A percentile compares a stretch with the other conserved stretches of the same genome.
Conservation (phyloP, 1,284 basidiomycete genomes). For the Rhodotorula sp. region DNA sequence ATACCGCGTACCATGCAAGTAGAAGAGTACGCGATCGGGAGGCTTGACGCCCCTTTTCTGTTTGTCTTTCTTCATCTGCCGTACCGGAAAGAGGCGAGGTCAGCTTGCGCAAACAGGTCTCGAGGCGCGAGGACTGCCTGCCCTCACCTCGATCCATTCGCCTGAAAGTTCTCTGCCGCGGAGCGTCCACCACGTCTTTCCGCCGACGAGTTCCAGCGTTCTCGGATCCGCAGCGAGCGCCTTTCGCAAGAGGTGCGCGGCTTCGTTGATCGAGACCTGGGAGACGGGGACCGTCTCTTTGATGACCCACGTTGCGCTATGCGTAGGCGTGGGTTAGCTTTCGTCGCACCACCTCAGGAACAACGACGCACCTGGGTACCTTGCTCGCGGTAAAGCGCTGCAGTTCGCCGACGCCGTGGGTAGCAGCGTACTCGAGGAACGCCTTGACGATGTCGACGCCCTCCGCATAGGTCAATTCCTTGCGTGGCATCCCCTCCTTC, state of each 20-base stretch:
- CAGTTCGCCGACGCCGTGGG: conserved; percentile 49
- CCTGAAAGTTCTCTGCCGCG: conserved; percentile 42
- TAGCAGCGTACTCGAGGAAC: conserved; percentile 40
- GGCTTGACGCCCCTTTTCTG: conserved; percentile 40
- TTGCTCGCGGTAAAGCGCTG: conserved; percentile 52
- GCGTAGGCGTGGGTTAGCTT: not conserved
- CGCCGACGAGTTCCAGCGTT: conserved; percentile 47
- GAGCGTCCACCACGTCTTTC: conserved; percentile 42
- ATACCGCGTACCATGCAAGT: conserved; percentile 24
- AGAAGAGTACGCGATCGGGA: conserved; percentile 21
- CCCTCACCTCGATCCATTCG: conserved; percentile 47
- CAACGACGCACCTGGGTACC: conserved; percentile 42
- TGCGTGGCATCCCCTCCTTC: conserved; percentile 29
- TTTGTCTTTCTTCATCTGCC: conserved; percentile 52
- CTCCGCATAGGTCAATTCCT: conserved; percentile 41
- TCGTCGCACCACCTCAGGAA: too few relatives aligned
- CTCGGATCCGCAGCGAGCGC: conserved; percentile 48
- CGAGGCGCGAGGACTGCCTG: too few relatives aligned
- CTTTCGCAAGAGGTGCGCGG: conserved; percentile 48
- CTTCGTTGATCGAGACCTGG: conserved; percentile 45
- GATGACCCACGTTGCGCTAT: conserved; percentile 48
- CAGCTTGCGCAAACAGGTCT: not conserved
- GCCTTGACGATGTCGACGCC: conserved; percentile 40
- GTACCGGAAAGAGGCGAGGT: not conserved
- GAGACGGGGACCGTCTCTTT: conserved; percentile 49